Evolutionary conservation across 1,139 yeast species (phyloP).

Genomic region (Hanseniaspora uvarum): DNA sequence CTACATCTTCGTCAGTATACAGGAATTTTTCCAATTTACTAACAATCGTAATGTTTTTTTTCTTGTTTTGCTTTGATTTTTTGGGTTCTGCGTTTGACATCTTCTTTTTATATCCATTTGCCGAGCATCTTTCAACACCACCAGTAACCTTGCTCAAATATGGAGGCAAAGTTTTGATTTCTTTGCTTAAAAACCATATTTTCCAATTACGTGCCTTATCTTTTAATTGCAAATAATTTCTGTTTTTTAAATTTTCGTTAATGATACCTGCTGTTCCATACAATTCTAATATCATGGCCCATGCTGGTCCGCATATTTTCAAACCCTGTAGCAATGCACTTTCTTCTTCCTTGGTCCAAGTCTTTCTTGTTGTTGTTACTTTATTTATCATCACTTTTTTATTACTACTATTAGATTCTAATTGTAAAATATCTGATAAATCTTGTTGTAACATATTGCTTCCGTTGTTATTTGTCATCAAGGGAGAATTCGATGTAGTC

Average conservation of each 20-base stretch:
- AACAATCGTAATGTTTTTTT: background rate
- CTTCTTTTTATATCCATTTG: slow-evolving; percentile 27
- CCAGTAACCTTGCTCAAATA: slow-evolving; percentile 80
- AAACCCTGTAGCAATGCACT: slow-evolving; percentile 73
- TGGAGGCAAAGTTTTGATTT: slow-evolving; percentile 55
- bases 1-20: slow-evolving; percentile 5
- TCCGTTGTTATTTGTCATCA: background rate
- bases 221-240: slow-evolving; percentile 83
- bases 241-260: slow-evolving; percentile 70
- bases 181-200: slow-evolving; percentile 64
- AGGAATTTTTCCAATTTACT: background rate
- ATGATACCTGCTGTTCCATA: slow-evolving; percentile 89
- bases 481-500: background rate
- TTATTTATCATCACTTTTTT: slow-evolving; percentile 23
- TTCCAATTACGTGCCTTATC: slow-evolving; percentile 96
- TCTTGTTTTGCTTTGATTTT: background rate
- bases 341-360: slow-evolving; percentile 88
- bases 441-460: background rate
- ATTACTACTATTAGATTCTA: background rate
- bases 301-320: slow-evolving; percentile 73
- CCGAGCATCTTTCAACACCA: slow-evolving; percentile 45
- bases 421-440: background rate
- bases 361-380: slow-evolving; percentile 31
- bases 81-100: slow-evolving; percentile 21
- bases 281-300: slow-evolving; percentile 79